phyloP scores from a whole-genome alignment of 306 rosid species.

The Abrus pulchellus region DNA sequence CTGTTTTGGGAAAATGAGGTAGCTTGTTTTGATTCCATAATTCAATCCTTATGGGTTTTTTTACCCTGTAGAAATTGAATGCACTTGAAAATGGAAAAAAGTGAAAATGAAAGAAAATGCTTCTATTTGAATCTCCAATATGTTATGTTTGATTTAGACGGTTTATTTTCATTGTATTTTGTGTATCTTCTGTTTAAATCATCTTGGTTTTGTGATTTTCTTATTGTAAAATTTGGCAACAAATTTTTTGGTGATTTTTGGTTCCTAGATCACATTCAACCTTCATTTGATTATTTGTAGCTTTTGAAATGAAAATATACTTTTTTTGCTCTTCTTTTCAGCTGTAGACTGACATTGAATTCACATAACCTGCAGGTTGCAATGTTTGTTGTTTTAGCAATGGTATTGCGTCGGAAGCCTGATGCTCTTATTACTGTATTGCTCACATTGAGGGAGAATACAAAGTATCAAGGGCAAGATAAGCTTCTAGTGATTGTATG shows the following conservation, averaged over 20 bases:
- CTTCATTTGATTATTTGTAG: slow-evolving; percentile 34
- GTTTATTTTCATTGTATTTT: slow-evolving; percentile 36
- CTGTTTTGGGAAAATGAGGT: slow-evolving; percentile 15
- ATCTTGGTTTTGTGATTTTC: slow-evolving; percentile 18
- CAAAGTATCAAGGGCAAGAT: slow-evolving; percentile 93
- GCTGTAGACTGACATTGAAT: slow-evolving; percentile 41
- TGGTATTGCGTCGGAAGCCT: slow-evolving; percentile 90
- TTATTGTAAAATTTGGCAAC: background rate
- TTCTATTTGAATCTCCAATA: slow-evolving; percentile 24
- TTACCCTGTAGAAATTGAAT: background rate
- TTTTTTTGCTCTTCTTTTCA: slow-evolving; percentile 4
- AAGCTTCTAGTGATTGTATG: slow-evolving; percentile 83
- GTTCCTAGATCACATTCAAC: slow-evolving; percentile 11
- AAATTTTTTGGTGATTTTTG: background rate
- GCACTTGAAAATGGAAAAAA: slow-evolving; percentile 15
- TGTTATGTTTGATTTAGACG: slow-evolving; percentile 21
- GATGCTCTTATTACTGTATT: slow-evolving; percentile 69
- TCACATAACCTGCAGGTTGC: slow-evolving; percentile 74
- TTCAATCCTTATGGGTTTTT: slow-evolving; percentile 8
- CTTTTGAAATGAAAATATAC: slow-evolving; percentile 36
- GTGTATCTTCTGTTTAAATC: slow-evolving; percentile 34
- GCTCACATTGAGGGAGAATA: slow-evolving; percentile 73
- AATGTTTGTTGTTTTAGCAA: slow-evolving; percentile 78
- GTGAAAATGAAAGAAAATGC: slow-evolving; percentile 3
- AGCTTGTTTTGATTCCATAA: slow-evolving; percentile 27